Conservation (phyloP, 2,329 filamentous ascomycete species). For the Talaromyces atroroseus region DNA sequence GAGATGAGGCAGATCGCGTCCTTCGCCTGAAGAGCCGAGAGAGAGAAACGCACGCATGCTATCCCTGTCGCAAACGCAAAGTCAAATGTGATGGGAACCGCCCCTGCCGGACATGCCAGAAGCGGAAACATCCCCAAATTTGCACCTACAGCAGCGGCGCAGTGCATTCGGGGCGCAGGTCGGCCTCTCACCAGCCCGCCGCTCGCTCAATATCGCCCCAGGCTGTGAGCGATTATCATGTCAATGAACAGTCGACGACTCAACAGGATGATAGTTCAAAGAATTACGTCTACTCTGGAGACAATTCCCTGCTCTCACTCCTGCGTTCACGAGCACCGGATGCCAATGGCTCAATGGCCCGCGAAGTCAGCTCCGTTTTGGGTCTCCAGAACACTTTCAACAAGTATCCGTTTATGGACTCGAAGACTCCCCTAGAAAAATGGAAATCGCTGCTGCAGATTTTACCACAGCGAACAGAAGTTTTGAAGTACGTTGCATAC, state of each 20-base stretch:
- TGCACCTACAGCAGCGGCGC: neutral
- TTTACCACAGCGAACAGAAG: neutral
- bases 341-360: conserved; percentile 22
- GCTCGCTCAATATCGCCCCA: neutral
- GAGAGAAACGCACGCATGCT: conserved; percentile 26
- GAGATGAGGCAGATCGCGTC: too few relatives aligned
- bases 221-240: neutral
- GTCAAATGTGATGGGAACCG: conserved; percentile 29
- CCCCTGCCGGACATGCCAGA: conserved; percentile 26
- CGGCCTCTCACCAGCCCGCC: too few relatives aligned
- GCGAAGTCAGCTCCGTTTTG: conserved; percentile 25
- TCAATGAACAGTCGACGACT: too few relatives aligned
- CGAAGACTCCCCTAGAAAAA: conserved; percentile 21
- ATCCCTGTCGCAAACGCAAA: conserved; percentile 32
- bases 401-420: conserved; percentile 28
- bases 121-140: conserved; percentile 21
- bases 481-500: neutral
- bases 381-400: conserved; percentile 28
- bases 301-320: conserved; percentile 28
- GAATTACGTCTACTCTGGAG: conserved; percentile 21
- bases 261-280: neutral
- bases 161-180: too few relatives aligned
- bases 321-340: conserved; percentile 21
- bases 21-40: too few relatives aligned
- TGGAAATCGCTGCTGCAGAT: conserved; percentile 18